These are phyloP conservation scores for Cryptococcus sp. DNA, from an alignment of 1,284 basidiomycete genomes.

Conservation along the genomic window DNA sequence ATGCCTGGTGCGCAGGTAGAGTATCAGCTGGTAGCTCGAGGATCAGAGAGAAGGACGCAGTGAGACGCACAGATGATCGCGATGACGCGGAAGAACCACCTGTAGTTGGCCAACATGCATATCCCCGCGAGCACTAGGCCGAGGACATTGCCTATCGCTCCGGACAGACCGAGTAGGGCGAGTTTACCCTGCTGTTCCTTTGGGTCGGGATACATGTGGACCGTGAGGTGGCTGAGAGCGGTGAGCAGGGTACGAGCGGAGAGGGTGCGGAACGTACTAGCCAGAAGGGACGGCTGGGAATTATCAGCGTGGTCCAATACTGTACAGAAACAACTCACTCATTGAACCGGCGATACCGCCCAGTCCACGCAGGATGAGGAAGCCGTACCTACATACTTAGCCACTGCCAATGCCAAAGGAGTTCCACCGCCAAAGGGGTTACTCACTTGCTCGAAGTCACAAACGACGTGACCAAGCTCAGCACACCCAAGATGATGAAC, in stretches of 20 bases:
- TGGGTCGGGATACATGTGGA: slow-evolving; percentile 47
- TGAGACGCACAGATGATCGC: slow-evolving; percentile 31
- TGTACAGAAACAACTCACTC: slow-evolving; percentile 13
- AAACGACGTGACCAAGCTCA: slow-evolving; percentile 43
- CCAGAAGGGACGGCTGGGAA: slow-evolving; percentile 33
- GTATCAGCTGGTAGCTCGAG: background rate
- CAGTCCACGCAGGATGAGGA: slow-evolving; percentile 48
- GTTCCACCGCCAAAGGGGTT: background rate
- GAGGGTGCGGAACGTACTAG: slow-evolving; percentile 21
- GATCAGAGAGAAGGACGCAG: background rate
- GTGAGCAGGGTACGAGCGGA: background rate
- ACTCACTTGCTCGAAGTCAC: slow-evolving; percentile 44
- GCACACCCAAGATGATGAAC: slow-evolving; percentile 37
- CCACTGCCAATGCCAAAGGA: background rate
- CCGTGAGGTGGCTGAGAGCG: slow-evolving; percentile 26
- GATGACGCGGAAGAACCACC: slow-evolving; percentile 50
- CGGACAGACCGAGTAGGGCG: slow-evolving; percentile 32
- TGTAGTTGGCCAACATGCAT: slow-evolving; percentile 37
- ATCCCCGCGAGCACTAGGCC: slow-evolving; percentile 37
- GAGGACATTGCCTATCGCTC: slow-evolving; percentile 39
- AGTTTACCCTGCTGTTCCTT: slow-evolving; percentile 40
- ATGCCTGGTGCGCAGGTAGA: slow-evolving; percentile 8
- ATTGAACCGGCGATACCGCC: slow-evolving; percentile 43
- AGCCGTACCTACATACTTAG: slow-evolving; percentile 33
- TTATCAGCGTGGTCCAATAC: background rate